phyloP scores from a whole-genome alignment of 2,329 filamentous ascomycete species.

The Verticillium longisporum region DNA sequence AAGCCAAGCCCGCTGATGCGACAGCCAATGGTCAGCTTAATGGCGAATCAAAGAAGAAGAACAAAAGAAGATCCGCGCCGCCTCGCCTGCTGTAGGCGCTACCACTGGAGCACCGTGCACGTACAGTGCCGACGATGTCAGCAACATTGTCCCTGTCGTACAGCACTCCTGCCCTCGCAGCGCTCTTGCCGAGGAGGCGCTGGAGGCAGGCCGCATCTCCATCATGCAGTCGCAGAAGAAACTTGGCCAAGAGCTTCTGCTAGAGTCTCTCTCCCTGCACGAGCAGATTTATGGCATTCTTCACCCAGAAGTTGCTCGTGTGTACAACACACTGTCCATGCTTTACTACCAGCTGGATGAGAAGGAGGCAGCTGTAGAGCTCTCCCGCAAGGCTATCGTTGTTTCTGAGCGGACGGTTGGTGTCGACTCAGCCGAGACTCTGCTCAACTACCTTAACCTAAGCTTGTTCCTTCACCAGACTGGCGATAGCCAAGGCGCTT shows the following conservation, averaged over 20 bases:
- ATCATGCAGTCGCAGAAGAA: conserved; percentile 92
- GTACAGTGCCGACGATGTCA: conserved; percentile 77
- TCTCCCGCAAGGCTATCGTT: conserved; percentile 93
- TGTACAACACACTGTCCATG: conserved; percentile 93
- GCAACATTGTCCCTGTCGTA: conserved; percentile 89
- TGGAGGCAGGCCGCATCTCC: conserved; percentile 92
- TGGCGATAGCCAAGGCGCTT: conserved; percentile 81
- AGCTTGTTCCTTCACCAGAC: conserved; percentile 89
- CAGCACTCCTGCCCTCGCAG: conserved; percentile 93
- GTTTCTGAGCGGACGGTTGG: conserved; percentile 92
- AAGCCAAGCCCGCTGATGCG: conserved; percentile 17
- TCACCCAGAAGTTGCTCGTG: conserved; percentile 89
- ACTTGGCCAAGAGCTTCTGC: conserved; percentile 85
- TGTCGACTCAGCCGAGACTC: conserved; percentile 87
- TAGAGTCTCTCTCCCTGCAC: conserved; percentile 93
- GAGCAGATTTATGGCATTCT: conserved; percentile 98
- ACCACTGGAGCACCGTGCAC: conserved; percentile 41
- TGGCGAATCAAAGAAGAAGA: conserved; percentile 43
- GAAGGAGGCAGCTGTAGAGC: conserved; percentile 89
- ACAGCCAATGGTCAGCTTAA: conserved; percentile 32
- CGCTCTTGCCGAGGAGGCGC: conserved; percentile 84
- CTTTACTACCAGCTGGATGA: conserved; percentile 97
- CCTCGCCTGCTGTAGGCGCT: conserved; percentile 39
- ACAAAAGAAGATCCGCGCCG: conserved; percentile 52
- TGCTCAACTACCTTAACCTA: conserved; percentile 92